Conservation (phyloP, 1,284 basidiomycete genomes). For the Ceratobasidium sp. region DNA sequence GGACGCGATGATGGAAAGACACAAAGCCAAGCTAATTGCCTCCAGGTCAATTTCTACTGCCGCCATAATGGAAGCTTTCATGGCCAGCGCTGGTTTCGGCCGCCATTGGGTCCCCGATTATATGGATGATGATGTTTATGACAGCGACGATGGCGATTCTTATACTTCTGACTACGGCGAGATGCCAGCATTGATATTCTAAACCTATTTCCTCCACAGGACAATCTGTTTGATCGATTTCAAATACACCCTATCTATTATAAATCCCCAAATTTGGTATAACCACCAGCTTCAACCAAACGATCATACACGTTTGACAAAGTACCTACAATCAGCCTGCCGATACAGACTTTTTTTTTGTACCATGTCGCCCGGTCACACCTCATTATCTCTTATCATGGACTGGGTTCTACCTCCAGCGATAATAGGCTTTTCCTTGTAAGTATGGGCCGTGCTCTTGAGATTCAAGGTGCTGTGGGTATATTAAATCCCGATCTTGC, state of each 20-base stretch:
- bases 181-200: slow-evolving; percentile 34
- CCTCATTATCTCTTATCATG: slow-evolving; percentile 8
- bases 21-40: slow-evolving; percentile 39
- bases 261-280: slow-evolving; percentile 2
- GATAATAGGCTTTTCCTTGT: slow-evolving; percentile 17
- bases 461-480: neutral
- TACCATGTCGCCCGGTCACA: neutral
- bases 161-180: slow-evolving; percentile 26
- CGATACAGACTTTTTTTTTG: no score
- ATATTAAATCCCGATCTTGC: neutral
- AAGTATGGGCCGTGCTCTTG: neutral
- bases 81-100: slow-evolving; percentile 14
- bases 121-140: neutral
- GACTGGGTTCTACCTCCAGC: slow-evolving; percentile 26
- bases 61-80: slow-evolving; percentile 30
- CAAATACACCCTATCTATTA: neutral
- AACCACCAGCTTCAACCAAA: neutral
- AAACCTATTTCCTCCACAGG: neutral
- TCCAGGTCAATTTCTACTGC: slow-evolving; percentile 10
- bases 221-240: neutral
- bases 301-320: neutral
- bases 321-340: no score
- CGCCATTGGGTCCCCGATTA: slow-evolving; percentile 20
- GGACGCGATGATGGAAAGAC: slow-evolving; percentile 45
- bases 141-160: slow-evolving; percentile 41